Evolutionary conservation across 345 rosid species (phyloP).

Genomic region (Acer campestre): DNA sequence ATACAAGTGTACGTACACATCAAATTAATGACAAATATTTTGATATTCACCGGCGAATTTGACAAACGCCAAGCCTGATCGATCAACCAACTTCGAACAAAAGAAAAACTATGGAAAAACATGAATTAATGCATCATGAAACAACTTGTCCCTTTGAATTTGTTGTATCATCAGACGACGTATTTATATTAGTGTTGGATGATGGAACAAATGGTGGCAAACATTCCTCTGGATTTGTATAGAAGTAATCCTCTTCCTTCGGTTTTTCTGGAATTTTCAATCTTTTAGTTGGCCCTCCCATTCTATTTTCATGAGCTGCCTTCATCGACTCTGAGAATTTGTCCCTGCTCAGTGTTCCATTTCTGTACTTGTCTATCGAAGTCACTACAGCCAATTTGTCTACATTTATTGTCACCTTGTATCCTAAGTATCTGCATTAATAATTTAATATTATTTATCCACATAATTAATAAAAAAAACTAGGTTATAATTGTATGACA

Average conservation of each 20-base stretch:
- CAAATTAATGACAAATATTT: too few relatives aligned
- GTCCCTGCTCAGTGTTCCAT: slow-evolving; percentile 45
- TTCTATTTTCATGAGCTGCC: slow-evolving; percentile 39
- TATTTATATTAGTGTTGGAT: too few relatives aligned
- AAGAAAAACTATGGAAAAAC: too few relatives aligned
- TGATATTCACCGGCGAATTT: too few relatives aligned
- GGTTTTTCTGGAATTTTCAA: slow-evolving; percentile 40
- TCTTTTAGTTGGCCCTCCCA: slow-evolving; percentile 40
- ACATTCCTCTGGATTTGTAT: slow-evolving; percentile 50
- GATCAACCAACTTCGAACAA: too few relatives aligned
- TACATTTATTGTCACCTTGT: slow-evolving; percentile 44
- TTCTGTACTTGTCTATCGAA: slow-evolving; percentile 38
- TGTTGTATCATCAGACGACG: too few relatives aligned
- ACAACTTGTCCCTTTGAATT: too few relatives aligned
- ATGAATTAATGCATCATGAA: too few relatives aligned
- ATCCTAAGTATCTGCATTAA: slow-evolving; percentile 41
- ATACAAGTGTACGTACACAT: too few relatives aligned
- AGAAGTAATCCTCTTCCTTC: slow-evolving; percentile 47
- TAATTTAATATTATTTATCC: too few relatives aligned
- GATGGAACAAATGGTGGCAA: slow-evolving; percentile 13
- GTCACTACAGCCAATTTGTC: slow-evolving; percentile 41
- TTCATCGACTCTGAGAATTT: slow-evolving; percentile 44
- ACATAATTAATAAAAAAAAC: too few relatives aligned
- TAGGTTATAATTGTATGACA: neutral
- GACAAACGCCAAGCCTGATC: too few relatives aligned